Percentiles rank a stretch among this genome's conserved stretches.
Evolutionary conservation across 805 yeast species (phyloP).

Genomic region (Grigorovia transvaalensis): DNA sequence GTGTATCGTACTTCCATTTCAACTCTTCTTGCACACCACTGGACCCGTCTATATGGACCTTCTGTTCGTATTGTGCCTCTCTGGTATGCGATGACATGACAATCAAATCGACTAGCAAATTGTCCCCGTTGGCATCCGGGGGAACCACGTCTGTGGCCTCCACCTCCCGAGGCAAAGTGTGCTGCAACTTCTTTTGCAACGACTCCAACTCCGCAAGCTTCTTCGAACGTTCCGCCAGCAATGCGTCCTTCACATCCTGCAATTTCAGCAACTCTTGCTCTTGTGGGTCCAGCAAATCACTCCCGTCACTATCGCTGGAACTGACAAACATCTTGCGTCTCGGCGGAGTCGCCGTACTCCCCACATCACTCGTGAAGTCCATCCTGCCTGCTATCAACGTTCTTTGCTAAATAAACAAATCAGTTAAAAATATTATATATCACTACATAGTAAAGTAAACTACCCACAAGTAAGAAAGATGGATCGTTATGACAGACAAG

Average conservation of each 20-base stretch:
- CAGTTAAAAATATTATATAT: not conserved
- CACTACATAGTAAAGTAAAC: too few relatives aligned
- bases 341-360: not conserved
- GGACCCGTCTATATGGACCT: slow-evolving; percentile 10
- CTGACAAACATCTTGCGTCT: slow-evolving; percentile 1
- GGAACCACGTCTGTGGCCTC: slow-evolving; percentile 2
- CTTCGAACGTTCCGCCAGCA: slow-evolving; percentile 12
- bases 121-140: slow-evolving; percentile 10
- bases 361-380: slow-evolving; percentile 21
- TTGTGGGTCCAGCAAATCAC: slow-evolving; percentile 7
- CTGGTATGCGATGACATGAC: slow-evolving; percentile 3
- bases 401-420: too few relatives aligned
- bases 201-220: slow-evolving; percentile 12
- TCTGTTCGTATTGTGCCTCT: not conserved
- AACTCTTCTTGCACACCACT: slow-evolving; percentile 14
- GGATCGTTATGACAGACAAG: slow-evolving; percentile 72
- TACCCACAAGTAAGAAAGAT: too few relatives aligned
- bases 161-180: not conserved
- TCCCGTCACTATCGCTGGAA: not conserved
- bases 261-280: slow-evolving; percentile 10
- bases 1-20: slow-evolving; percentile 17
- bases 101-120: slow-evolving; percentile 8
- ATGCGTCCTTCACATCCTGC: slow-evolving; percentile 14
- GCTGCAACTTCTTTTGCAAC: slow-evolving; percentile 2
- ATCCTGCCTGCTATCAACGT: too few relatives aligned